phyloP scores from a whole-genome alignment of 176 grass and related monocot species.

The Eragrostis nindensis region DNA sequence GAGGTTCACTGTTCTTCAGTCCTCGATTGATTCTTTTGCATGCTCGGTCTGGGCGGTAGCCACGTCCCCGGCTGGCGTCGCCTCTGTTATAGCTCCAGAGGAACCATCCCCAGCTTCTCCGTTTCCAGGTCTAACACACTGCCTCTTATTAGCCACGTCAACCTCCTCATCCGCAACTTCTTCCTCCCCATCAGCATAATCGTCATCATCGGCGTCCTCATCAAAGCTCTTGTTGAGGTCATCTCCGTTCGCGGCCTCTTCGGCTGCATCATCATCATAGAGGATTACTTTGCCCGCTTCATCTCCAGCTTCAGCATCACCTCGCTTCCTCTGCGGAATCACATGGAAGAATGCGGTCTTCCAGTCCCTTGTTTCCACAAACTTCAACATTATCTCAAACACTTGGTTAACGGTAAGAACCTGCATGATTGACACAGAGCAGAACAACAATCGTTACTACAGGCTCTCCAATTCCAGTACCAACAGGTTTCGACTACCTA shows the following conservation, averaged over 20 bases:
- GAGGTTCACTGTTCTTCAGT: constrained; percentile 9
- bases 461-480: background rate
- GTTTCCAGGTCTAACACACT: constrained; percentile 52
- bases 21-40: constrained; percentile 11
- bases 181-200: constrained; percentile 12
- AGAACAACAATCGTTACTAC: background rate
- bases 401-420: constrained; percentile 98
- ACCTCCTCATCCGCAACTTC: constrained; percentile 40
- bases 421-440: constrained; percentile 39
- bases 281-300: constrained; percentile 35
- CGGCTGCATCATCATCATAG: constrained; percentile 8
- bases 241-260: constrained; percentile 20
- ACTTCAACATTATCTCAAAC: constrained; percentile 95
- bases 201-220: constrained; percentile 30
- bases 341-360: constrained; percentile 91
- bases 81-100: constrained; percentile 27
- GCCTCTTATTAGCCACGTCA: constrained; percentile 48
- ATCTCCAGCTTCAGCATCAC: constrained; percentile 47
- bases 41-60: constrained; percentile 5
- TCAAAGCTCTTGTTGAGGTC: constrained; percentile 10
- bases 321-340: constrained; percentile 82
- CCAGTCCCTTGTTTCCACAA: constrained; percentile 89
- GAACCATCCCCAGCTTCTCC: constrained; percentile 30
- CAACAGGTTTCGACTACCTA: constrained; percentile 1
- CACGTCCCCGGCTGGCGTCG: background rate